Evolutionary conservation across 2,329 filamentous ascomycete genomes (phyloP).

Genomic region (Fusarium piperis): DNA sequence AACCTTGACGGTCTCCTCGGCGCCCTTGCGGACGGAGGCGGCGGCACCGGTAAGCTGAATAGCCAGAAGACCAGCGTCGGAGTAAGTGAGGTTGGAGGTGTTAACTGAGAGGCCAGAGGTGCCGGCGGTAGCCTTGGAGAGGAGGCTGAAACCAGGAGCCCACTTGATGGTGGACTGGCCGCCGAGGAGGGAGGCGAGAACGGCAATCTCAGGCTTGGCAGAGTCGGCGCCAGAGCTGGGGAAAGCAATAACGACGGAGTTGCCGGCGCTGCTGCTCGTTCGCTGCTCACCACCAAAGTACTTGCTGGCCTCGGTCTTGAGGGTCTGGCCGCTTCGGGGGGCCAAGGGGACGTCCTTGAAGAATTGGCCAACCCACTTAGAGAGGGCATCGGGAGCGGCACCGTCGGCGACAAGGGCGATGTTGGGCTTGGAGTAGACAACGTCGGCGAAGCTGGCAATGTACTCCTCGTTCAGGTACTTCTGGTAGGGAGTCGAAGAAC

Average conservation of each 20-base stretch:
- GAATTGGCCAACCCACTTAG: conserved; percentile 93
- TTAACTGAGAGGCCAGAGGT: conserved; percentile 73
- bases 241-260: conserved; percentile 91
- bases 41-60: conserved; percentile 83
- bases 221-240: conserved; percentile 82
- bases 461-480: conserved; percentile 83
- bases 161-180: conserved; percentile 95
- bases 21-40: conserved; percentile 75
- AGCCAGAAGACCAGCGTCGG: conserved; percentile 90
- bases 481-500: conserved; percentile 74
- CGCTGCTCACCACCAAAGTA: conserved; percentile 98
- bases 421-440: conserved; percentile 88
- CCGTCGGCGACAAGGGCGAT: conserved; percentile 93
- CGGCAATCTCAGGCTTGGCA: conserved; percentile 89
- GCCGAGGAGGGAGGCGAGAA: conserved; percentile 89
- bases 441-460: conserved; percentile 78
- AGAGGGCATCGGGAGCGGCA: conserved; percentile 76
- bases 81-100: conserved; percentile 86
- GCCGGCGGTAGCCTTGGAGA: conserved; percentile 79
- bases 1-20: conserved; percentile 80
- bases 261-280: conserved; percentile 78
- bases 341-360: conserved; percentile 76
- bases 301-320: conserved; percentile 74
- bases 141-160: conserved; percentile 90
- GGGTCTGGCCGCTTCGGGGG: conserved; percentile 59